Conservation (phyloP, 768 basidiomycete species). For the Phaffia tasmanica region DNA sequence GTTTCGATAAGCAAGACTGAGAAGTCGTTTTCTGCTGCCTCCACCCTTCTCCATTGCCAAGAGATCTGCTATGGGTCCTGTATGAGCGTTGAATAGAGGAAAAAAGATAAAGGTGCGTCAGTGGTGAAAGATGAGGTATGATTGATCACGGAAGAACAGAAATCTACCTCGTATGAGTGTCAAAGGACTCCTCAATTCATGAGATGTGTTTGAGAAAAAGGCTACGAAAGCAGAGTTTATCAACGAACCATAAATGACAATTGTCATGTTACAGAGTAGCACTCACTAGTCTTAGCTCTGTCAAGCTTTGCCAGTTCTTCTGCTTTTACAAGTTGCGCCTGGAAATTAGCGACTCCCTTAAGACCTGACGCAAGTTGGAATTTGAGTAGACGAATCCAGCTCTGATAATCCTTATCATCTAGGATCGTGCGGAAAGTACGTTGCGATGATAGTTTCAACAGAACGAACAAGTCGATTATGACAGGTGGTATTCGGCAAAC, state of each 20-base stretch:
- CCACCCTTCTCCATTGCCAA: constrained; percentile 10
- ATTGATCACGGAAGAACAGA: no score
- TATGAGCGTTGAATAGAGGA: constrained; percentile 33
- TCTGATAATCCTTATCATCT: not conserved
- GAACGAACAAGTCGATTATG: not conserved
- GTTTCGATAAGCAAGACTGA: constrained; percentile 34
- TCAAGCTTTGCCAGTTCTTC: constrained; percentile 22
- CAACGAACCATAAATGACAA: no score
- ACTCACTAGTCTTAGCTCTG: constrained; percentile 27
- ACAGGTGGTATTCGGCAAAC: constrained; percentile 31
- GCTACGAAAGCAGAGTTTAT: no score
- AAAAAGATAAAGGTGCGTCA: constrained; percentile 25
- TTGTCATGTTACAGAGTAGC: no score
- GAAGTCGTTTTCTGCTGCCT: constrained; percentile 28
- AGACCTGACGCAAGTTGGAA: constrained; percentile 28
- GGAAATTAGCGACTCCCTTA: constrained; percentile 30
- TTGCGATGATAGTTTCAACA: no score
- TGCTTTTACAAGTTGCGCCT: constrained; percentile 32
- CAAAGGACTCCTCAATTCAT: no score
- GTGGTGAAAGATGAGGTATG: no score
- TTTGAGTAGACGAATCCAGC: constrained; percentile 31
- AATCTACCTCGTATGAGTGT: no score
- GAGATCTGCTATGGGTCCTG: constrained; percentile 31
- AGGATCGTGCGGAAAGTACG: not conserved
- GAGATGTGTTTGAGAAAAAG: no score